Evolutionary conservation across 805 yeast species (phyloP).

Genomic region (Candida boleticola): DNA sequence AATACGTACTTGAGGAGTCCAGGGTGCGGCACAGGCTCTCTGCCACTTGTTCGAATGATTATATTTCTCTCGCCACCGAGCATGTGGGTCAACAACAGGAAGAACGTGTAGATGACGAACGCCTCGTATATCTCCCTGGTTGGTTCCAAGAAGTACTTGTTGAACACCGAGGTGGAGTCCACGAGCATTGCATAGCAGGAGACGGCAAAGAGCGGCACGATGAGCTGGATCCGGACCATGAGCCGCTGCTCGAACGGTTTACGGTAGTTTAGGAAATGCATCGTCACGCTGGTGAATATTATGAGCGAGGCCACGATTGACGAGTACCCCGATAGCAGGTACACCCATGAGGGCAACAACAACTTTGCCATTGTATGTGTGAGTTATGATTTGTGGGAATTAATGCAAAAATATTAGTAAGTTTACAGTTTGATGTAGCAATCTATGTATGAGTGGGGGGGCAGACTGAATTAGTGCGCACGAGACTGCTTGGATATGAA

Average conservation of each 20-base stretch:
- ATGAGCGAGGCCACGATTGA: conserved; percentile 20
- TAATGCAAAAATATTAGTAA: no score
- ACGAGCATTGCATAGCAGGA: conserved; percentile 62
- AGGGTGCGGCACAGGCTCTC: conserved; percentile 68
- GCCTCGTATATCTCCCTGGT: conserved; percentile 91
- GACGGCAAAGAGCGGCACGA: conserved; percentile 78
- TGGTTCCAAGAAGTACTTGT: conserved; percentile 59
- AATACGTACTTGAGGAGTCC: conserved; percentile 51
- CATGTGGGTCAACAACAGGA: conserved; percentile 74
- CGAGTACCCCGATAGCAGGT: conserved; percentile 18
- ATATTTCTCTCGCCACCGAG: conserved; percentile 92
- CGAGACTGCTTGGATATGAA: no score
- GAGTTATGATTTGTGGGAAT: no score
- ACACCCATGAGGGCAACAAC: conserved; percentile 16
- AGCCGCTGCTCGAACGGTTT: conserved; percentile 87
- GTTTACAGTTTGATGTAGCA: no score
- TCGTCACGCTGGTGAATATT: conserved; percentile 20
- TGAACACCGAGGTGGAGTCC: conserved; percentile 39
- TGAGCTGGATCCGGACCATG: conserved; percentile 74
- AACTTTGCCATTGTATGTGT: no score
- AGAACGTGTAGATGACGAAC: conserved; percentile 91
- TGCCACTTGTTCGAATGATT: conserved; percentile 65
- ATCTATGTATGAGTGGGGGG: no score
- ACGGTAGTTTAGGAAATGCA: conserved; percentile 63
- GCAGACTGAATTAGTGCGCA: no score